A percentile compares a stretch with the other conserved stretches of the same genome.
Evolutionary conservation across 306 rosid species (phyloP).

Genomic region (Echinosophora koreensis): DNA sequence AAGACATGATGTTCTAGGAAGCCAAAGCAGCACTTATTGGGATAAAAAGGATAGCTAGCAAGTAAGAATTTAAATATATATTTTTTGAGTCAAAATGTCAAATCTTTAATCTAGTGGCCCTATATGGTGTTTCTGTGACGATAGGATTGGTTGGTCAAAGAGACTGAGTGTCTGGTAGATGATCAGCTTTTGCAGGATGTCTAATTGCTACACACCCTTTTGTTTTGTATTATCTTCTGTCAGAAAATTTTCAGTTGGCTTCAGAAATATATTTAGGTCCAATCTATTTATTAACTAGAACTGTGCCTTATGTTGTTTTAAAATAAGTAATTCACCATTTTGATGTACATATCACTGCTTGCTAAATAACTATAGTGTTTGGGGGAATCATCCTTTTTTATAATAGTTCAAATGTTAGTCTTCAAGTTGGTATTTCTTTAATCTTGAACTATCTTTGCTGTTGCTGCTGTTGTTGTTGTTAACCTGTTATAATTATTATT

Average conservation of each 20-base stretch:
- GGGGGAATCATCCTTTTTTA: slow-evolving; percentile 11
- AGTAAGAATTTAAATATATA: not conserved
- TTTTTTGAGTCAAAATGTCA: not conserved
- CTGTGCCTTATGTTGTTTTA: not conserved
- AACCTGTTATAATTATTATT: not conserved
- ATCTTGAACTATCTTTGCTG: not conserved
- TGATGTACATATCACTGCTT: not conserved
- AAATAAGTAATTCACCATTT: not conserved
- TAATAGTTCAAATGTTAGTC: slow-evolving; percentile 32
- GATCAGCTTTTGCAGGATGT: not conserved
- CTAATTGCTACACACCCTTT: slow-evolving; percentile 1
- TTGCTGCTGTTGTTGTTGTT: not conserved
- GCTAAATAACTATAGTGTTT: not conserved
- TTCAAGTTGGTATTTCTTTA: slow-evolving; percentile 19
- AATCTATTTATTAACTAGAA: not conserved
- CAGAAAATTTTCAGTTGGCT: not conserved
- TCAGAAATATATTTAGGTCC: slow-evolving; percentile 3
- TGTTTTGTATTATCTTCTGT: not conserved
- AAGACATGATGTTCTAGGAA: not conserved
- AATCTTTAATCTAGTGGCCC: not conserved
- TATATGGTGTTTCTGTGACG: not conserved
- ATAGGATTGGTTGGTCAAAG: not conserved
- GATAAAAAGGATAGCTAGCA: not conserved
- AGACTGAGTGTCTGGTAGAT: slow-evolving; percentile 3
- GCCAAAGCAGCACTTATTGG: not conserved